phyloP scores from a whole-genome alignment of 768 basidiomycete species.

The Serendipita vermifera region DNA sequence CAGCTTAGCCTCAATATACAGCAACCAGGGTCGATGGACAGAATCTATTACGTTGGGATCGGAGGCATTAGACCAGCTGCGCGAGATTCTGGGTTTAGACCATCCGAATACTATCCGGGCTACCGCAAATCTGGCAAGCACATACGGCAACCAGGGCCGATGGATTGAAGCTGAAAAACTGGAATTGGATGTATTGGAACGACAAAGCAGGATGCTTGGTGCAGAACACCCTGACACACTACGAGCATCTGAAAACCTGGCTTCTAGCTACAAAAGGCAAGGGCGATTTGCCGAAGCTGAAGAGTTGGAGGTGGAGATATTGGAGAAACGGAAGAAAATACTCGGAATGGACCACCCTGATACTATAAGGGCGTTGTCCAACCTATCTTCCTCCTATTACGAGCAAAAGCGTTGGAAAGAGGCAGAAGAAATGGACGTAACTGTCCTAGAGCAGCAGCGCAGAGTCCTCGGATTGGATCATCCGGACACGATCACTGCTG shows the following conservation, averaged over 20 bases:
- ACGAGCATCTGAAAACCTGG: not conserved
- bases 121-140: not conserved
- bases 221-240: not conserved
- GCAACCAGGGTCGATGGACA: not conserved
- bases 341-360: too few species aligned
- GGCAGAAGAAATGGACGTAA: too few species aligned
- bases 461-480: too few species aligned
- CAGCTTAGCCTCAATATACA: not conserved
- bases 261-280: not conserved
- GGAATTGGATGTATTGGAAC: not conserved
- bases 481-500: too few species aligned
- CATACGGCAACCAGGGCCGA: not conserved
- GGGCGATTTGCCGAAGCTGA: not conserved
- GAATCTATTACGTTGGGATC: not conserved
- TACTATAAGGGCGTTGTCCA: too few species aligned
- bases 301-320: not conserved
- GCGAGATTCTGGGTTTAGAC: not conserved
- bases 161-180: not conserved
- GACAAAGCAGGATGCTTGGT: not conserved
- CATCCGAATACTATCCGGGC: not conserved
- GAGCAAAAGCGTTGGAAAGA: too few species aligned
- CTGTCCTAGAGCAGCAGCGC: too few species aligned
- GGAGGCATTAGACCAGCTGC: not conserved
- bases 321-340: too few species aligned
- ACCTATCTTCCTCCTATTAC: too few species aligned